These are phyloP conservation scores for Rhizopus delemar DNA, from an alignment of 371 early-diverging fungal species.

Conservation along the genomic window DNA sequence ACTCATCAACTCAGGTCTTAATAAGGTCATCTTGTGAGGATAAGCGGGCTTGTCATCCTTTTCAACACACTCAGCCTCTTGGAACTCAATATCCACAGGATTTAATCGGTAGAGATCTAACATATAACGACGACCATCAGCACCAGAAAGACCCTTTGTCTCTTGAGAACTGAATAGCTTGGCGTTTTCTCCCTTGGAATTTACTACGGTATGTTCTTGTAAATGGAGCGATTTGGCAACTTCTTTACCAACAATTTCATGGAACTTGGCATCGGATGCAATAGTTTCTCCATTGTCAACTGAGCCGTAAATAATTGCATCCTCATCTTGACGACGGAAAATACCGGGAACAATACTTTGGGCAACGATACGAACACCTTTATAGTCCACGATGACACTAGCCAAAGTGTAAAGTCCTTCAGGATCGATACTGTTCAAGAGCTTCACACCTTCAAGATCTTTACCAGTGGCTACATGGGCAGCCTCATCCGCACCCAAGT, in stretches of 20 bases:
- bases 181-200: constrained; percentile 64
- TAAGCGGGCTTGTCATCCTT: constrained; percentile 65
- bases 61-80: constrained; percentile 68
- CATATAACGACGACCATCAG: constrained; percentile 89
- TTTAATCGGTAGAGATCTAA: constrained; percentile 89
- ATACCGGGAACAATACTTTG: constrained; percentile 93
- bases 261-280: constrained; percentile 72
- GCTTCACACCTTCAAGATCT: constrained; percentile 87
- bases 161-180: constrained; percentile 82
- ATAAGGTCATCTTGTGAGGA: constrained; percentile 85
- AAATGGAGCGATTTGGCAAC: constrained; percentile 83
- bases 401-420: constrained; percentile 83
- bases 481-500: constrained; percentile 87
- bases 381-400: constrained; percentile 90
- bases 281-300: constrained; percentile 81
- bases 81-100: constrained; percentile 89
- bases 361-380: constrained; percentile 86
- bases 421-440: constrained; percentile 74
- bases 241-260: constrained; percentile 63
- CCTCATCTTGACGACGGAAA: constrained; percentile 76
- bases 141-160: constrained; percentile 89
- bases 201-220: constrained; percentile 72
- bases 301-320: constrained; percentile 86
- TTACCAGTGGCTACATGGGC: constrained; percentile 93
- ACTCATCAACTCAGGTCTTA: constrained; percentile 88